A percentile compares a stretch with the other conserved stretches of the same genome.
phyloP scores from a whole-genome alignment of 805 yeast genomes.

The Monosporozyma aerobia region DNA sequence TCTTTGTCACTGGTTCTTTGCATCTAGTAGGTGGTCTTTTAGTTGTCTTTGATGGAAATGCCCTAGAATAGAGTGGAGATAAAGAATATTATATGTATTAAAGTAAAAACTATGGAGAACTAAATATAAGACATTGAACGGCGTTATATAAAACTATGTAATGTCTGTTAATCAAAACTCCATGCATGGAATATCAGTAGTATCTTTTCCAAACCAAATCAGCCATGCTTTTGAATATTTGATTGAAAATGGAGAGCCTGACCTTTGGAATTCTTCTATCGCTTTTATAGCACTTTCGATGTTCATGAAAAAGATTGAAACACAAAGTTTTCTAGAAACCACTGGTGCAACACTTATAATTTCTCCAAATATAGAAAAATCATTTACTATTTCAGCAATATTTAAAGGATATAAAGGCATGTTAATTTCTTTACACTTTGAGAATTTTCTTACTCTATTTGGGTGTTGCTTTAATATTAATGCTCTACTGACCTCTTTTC shows the following conservation, averaged over 20 bases:
- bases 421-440: slow-evolving; percentile 3
- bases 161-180: neutral
- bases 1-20: slow-evolving; percentile 87
- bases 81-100: neutral
- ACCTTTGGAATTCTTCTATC: slow-evolving; percentile 36
- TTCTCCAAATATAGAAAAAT: slow-evolving; percentile 49
- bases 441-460: neutral
- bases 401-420: slow-evolving; percentile 39
- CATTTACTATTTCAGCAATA: slow-evolving; percentile 35
- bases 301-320: slow-evolving; percentile 52
- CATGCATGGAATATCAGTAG: slow-evolving; percentile 42
- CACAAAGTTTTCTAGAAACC: slow-evolving; percentile 54
- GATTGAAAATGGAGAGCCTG: slow-evolving; percentile 28
- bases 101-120: neutral
- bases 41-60: slow-evolving; percentile 58
- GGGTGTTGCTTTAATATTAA: slow-evolving; percentile 38
- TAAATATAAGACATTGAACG: neutral
- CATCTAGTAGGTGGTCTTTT: slow-evolving; percentile 92
- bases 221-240: slow-evolving; percentile 51
- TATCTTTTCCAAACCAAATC: slow-evolving; percentile 58
- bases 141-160: neutral
- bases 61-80: neutral
- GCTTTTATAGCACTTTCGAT: slow-evolving; percentile 52
- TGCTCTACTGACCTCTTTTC: slow-evolving; percentile 18
- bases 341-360: slow-evolving; percentile 56